phyloP scores from a whole-genome alignment of 2,329 filamentous ascomycete genomes.

The Shiraia sp. region DNA sequence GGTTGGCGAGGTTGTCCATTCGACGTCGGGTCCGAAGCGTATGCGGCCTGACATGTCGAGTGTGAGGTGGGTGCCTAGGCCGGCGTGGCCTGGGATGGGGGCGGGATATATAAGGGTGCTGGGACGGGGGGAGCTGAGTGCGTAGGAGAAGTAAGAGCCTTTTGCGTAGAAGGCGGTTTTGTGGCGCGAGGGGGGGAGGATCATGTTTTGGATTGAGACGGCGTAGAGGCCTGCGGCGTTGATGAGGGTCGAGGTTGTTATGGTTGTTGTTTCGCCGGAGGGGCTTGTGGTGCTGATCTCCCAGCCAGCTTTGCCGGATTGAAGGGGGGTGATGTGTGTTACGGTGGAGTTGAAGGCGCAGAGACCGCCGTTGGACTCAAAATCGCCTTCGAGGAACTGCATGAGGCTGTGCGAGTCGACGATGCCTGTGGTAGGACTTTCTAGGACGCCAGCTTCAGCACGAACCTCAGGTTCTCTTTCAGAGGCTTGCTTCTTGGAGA shows the following conservation, averaged over 20 bases:
- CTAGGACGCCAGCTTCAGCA: conserved; percentile 74
- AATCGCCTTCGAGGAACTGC: conserved; percentile 74
- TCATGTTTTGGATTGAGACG: conserved; percentile 77
- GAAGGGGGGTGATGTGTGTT: conserved; percentile 59
- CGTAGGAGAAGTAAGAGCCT: conserved; percentile 92
- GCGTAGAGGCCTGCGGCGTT: conserved; percentile 86
- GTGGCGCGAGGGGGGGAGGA: conserved; percentile 63
- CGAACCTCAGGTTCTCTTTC: conserved; percentile 74
- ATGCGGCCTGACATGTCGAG: conserved; percentile 83
- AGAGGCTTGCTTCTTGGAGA: conserved; percentile 65
- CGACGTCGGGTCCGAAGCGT: conserved; percentile 91
- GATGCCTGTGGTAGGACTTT: conserved; percentile 85
- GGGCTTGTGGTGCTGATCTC: conserved; percentile 58
- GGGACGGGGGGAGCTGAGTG: conserved; percentile 65
- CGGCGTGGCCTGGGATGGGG: conserved; percentile 77
- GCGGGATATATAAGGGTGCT: conserved; percentile 84
- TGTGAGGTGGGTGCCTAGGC: conserved; percentile 90
- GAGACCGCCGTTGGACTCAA: conserved; percentile 77
- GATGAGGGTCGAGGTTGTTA: conserved; percentile 77
- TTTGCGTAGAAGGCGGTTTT: conserved; percentile 80
- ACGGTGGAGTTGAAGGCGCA: conserved; percentile 72
- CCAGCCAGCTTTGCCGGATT: conserved; percentile 67
- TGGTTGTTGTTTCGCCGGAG: conserved; percentile 53
- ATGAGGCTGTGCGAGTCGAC: conserved; percentile 86
- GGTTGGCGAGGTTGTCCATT: conserved; percentile 77